phyloP scores from a whole-genome alignment of 257 asterid species.

The Solanum dulcamara region DNA sequence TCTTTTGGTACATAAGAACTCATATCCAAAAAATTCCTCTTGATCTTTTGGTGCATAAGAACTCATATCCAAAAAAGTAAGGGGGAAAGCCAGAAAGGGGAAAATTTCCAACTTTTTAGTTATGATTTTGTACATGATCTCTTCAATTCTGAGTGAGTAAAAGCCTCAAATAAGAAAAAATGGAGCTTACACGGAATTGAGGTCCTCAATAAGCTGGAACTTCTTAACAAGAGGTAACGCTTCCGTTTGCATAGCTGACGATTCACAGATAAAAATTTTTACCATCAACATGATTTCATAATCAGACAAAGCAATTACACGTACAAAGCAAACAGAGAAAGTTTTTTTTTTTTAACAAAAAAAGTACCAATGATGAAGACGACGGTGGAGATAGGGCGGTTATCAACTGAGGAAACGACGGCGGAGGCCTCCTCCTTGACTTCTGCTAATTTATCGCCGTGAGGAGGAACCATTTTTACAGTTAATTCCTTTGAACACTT shows the following conservation, averaged over 20 bases:
- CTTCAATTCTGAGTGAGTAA: background rate
- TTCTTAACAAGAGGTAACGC: conserved; percentile 73
- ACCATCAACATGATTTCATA: background rate
- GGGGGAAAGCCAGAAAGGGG: background rate
- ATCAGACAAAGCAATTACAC: background rate
- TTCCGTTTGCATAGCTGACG: conserved; percentile 88
- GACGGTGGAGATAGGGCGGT: conserved; percentile 50
- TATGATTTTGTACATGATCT: background rate
- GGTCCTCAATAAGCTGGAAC: conserved; percentile 58
- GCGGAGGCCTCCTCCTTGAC: conserved; percentile 27
- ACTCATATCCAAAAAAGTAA: background rate
- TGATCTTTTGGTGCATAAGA: background rate
- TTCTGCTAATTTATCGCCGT: conserved; percentile 14
- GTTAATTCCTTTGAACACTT: background rate
- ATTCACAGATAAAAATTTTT: background rate
- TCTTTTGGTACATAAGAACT: background rate
- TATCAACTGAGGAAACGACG: background rate
- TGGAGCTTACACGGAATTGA: conserved; percentile 42
- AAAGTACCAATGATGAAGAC: conserved; percentile 68
- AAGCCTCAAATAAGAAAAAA: background rate
- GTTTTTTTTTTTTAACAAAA: background rate
- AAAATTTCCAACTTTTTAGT: background rate
- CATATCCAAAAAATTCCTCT: background rate
- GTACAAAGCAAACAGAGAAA: background rate
- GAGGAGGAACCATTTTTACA: conserved; percentile 51